Base-by-base conservation (phyloP, 106 monocot genomes). In the Acanthochlamys bracteata region DNA sequence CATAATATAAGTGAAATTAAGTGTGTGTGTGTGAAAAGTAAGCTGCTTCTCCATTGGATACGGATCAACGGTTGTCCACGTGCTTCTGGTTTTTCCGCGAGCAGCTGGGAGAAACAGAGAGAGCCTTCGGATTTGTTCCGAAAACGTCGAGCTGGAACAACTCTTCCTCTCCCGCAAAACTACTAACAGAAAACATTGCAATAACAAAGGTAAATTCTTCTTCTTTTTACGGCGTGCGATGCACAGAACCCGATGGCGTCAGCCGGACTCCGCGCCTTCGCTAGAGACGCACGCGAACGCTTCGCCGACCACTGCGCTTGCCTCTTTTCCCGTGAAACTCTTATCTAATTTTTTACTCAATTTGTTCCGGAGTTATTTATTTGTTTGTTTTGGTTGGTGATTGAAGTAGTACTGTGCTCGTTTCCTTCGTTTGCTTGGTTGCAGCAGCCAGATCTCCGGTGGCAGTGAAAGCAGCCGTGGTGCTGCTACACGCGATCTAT, bases 361-460 rank as follows among this genome's bases (percentile, higher is more conserved):
- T 19, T 45, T 20, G 42, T 10, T 21, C 10, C 20, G 23, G 0
- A 20, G 6, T 33, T 55, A 19, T 20, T 55, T 55, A 4, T 55
- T 22, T 51, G n/a, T 51, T 51, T 51, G 51, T 19, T 51, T 51
- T 13, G 51, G 8, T 51, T 51, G n/a, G 51, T 13, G 51, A 51
- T n/a, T 33, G 49, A 14, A 4, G 49, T 2, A 49, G 12, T 49
- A 49, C 2, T 17, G 49, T 49, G 49, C 10, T 12, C 15, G 15
- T 49, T 12, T 49, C 4, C 12, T 43, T 27, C 15, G 24, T 17
- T 66, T 6, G 33, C 12, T 42, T 16, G 0, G 53, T 24, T 62
- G 41, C 66, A 91, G 86, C 41, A 21, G 74, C 55, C 54, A 92
- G 92, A 74, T 76, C 72, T 17, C 74, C 76, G 41, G 24, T 78